Conservation (phyloP, 352 stramenopile species). For the Lagenidium sp. region DNA sequence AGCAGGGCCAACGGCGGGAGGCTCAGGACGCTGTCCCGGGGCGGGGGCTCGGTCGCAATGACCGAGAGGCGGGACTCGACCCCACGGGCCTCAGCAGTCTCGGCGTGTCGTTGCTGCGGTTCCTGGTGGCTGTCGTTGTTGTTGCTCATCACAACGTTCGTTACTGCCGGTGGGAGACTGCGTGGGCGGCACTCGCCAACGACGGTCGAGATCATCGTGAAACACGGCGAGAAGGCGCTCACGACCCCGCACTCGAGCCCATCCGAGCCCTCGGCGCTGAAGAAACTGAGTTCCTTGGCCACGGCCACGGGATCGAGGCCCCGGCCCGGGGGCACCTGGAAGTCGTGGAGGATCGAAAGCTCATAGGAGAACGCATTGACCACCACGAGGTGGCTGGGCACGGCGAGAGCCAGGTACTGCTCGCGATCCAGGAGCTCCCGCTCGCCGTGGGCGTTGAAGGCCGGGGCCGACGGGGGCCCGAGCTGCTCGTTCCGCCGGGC, state of each 20-base stretch:
- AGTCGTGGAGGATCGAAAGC: slow-evolving; percentile 38
- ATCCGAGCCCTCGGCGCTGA: slow-evolving; percentile 12
- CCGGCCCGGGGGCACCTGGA: slow-evolving; percentile 19
- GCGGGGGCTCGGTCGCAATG: slow-evolving; percentile 33
- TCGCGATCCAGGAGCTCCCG: slow-evolving; percentile 35
- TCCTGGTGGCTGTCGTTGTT: slow-evolving; percentile 8
- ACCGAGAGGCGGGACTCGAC: slow-evolving; percentile 43
- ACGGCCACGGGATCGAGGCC: slow-evolving; percentile 23
- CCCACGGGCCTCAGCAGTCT: too few relatives aligned
- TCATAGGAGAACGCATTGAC: slow-evolving; percentile 71
- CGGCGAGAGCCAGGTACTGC: slow-evolving; percentile 44
- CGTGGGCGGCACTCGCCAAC: slow-evolving; percentile 1
- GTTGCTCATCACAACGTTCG: neutral
- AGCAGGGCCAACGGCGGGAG: slow-evolving; percentile 22
- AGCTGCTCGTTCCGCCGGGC: neutral
- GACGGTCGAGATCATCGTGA: slow-evolving; percentile 24
- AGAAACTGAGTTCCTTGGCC: slow-evolving; percentile 49
- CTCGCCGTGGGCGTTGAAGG: slow-evolving; percentile 42
- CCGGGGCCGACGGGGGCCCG: neutral
- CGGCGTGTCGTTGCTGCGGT: neutral
- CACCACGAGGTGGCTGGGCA: slow-evolving; percentile 33
- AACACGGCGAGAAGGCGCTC: slow-evolving; percentile 61
- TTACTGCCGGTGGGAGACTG: neutral
- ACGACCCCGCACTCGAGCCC: slow-evolving; percentile 33
- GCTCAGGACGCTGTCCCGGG: slow-evolving; percentile 49